phyloP scores from a whole-genome alignment of 164 flowering plant genomes.

The Vitis vinifera region DNA sequence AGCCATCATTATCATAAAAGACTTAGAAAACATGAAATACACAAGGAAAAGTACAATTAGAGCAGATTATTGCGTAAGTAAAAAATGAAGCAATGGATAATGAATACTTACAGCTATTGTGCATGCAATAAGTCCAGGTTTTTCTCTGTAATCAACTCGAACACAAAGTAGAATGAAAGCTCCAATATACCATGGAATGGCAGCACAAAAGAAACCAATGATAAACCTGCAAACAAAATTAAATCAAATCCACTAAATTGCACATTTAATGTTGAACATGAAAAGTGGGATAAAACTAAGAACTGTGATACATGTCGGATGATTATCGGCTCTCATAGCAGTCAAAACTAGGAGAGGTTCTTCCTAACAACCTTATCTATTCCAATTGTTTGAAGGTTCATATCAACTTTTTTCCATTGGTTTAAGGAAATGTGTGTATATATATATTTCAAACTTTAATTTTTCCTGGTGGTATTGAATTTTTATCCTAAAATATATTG shows the following conservation, averaged over 20 bases:
- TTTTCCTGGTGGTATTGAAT: too few relatives aligned
- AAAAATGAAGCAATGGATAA: background rate
- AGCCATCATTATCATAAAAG: background rate
- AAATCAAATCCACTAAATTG: background rate
- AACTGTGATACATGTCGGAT: background rate
- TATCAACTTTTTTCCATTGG: background rate
- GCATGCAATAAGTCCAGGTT: conserved; percentile 81
- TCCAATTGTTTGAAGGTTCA: background rate
- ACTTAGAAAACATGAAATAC: background rate
- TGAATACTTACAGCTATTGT: conserved; percentile 60
- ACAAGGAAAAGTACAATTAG: background rate
- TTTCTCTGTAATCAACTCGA: conserved; percentile 74
- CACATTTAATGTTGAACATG: background rate
- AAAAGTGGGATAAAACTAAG: background rate
- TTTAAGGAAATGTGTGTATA: too few relatives aligned
- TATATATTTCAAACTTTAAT: too few relatives aligned
- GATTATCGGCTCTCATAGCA: background rate
- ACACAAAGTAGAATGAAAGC: conserved; percentile 57
- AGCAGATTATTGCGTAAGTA: background rate
- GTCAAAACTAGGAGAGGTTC: background rate
- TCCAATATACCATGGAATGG: conserved; percentile 86
- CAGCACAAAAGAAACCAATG: conserved; percentile 71
- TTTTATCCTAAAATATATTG: too few relatives aligned
- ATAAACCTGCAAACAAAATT: conserved; percentile 48
- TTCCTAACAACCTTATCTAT: background rate